These are phyloP conservation scores for Vigna reflexopilosa DNA, from an alignment of 306 rosid genomes.

Conservation along the genomic window DNA sequence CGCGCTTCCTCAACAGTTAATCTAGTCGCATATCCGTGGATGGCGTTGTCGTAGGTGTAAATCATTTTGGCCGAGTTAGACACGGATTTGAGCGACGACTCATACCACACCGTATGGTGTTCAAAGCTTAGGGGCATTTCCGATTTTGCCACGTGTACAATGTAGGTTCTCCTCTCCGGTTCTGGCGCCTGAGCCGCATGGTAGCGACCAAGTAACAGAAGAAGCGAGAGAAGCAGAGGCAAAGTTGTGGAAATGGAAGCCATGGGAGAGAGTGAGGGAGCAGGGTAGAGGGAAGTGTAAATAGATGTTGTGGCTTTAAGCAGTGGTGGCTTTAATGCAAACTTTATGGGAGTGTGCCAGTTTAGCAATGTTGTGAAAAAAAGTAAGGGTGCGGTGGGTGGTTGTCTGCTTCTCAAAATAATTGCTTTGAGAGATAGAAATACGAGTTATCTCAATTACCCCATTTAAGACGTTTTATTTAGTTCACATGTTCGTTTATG, in stretches of 20 bases:
- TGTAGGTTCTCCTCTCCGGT: slow-evolving; percentile 59
- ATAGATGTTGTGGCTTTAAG: not conserved
- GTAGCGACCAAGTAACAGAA: slow-evolving; percentile 42
- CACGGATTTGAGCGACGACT: slow-evolving; percentile 66
- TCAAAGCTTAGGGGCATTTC: slow-evolving; percentile 77
- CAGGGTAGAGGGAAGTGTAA: not conserved
- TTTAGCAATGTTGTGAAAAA: slow-evolving; percentile 18
- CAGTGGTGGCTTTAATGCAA: not conserved
- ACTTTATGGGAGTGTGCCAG: not conserved
- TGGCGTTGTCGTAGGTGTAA: slow-evolving; percentile 74
- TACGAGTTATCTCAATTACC: not conserved
- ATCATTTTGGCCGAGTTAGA: slow-evolving; percentile 78
- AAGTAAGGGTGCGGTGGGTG: slow-evolving; percentile 49
- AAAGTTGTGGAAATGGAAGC: not conserved
- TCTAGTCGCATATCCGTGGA: slow-evolving; percentile 84
- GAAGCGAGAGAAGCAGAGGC: not conserved
- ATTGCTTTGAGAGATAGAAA: slow-evolving; percentile 40
- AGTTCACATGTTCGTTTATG: slow-evolving; percentile 47
- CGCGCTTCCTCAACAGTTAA: slow-evolving; percentile 68
- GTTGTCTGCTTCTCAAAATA: slow-evolving; percentile 60
- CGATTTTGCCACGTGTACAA: slow-evolving; percentile 79
- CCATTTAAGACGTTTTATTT: slow-evolving; percentile 5
- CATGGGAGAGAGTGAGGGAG: slow-evolving; percentile 25
- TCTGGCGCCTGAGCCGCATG: slow-evolving; percentile 38
- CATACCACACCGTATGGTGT: slow-evolving; percentile 82